Conservation (phyloP, 306 rosid genomes). For the Quercus aquifolioides region DNA sequence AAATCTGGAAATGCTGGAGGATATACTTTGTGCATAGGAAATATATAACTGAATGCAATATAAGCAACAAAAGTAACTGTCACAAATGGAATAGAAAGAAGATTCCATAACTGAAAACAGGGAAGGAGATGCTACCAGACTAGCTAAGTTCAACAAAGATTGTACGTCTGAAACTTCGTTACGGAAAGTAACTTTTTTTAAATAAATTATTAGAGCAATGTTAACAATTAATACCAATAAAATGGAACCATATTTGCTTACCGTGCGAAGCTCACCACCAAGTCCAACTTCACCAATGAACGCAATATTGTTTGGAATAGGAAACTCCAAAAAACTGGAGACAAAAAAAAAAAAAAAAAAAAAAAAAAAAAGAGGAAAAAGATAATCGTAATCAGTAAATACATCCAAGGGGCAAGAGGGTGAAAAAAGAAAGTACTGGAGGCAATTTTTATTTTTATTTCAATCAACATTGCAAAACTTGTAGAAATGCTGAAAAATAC, state of each 20-base stretch:
- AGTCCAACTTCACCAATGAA: constrained; percentile 97
- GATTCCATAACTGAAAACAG: background rate
- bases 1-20: background rate
- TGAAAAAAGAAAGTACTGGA: background rate
- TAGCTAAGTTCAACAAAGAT: background rate
- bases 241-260: constrained; percentile 33
- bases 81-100: background rate
- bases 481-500: background rate
- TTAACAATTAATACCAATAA: background rate
- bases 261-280: constrained; percentile 89
- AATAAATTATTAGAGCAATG: constrained; percentile 9
- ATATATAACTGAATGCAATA: background rate
- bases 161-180: background rate
- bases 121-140: background rate
- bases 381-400: background rate
- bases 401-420: background rate
- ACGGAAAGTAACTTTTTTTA: background rate
- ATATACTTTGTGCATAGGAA: background rate
- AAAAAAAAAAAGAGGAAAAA: background rate
- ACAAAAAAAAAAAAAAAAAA: background rate
- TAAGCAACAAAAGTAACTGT: background rate
- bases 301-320: constrained; percentile 71
- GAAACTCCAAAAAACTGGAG: constrained; percentile 83
- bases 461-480: background rate
- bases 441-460: background rate